These are phyloP conservation scores for Magnusiomyces sp. DNA, from an alignment of 1,139 yeast species.

Conservation along the genomic window DNA sequence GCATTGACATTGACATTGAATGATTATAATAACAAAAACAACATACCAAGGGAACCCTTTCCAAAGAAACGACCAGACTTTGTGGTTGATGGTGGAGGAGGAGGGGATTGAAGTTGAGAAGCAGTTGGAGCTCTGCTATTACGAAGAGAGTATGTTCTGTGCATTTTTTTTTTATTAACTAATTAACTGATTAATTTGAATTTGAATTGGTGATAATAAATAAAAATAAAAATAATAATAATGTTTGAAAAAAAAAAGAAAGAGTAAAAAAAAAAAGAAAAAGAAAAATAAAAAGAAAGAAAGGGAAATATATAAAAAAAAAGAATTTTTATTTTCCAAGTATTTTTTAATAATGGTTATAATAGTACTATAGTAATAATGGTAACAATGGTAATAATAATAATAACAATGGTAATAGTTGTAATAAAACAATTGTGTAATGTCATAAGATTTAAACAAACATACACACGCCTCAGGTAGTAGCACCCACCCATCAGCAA, in stretches of 20 bases:
- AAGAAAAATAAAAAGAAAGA: neutral
- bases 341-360: neutral
- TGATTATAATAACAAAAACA: too few species aligned
- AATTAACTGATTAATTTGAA: neutral
- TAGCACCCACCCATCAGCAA: too few species aligned
- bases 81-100: slow-evolving; percentile 88
- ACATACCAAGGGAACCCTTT: slow-evolving; percentile 62
- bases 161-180: slow-evolving; percentile 45
- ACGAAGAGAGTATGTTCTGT: slow-evolving; percentile 96
- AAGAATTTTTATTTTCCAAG: neutral
- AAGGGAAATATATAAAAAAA: neutral
- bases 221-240: neutral
- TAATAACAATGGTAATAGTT: neutral
- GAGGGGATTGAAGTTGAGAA: slow-evolving; percentile 85
- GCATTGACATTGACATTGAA: too few species aligned
- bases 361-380: neutral
- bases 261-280: neutral
- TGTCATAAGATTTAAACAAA: too few species aligned
- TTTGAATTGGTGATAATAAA: neutral
- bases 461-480: too few species aligned
- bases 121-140: slow-evolving; percentile 95
- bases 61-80: slow-evolving; percentile 86
- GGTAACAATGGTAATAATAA: neutral
- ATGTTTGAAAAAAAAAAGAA: neutral
- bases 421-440: too few species aligned